A percentile compares a stretch with the other conserved stretches of the same genome.
phyloP scores from a whole-genome alignment of 306 rosid species.

The Trifolium subterraneum region DNA sequence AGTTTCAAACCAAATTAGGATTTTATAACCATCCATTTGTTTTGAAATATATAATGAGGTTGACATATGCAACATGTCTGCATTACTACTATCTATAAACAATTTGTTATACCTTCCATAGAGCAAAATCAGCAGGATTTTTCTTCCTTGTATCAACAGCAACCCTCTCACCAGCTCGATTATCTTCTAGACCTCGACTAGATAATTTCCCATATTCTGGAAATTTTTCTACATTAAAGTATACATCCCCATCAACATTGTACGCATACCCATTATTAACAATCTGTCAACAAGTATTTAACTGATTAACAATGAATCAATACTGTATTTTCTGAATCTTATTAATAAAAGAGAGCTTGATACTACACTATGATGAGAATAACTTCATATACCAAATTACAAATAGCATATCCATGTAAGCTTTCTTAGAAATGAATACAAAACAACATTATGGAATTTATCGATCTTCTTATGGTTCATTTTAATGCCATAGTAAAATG shows the following conservation, averaged over 20 bases:
- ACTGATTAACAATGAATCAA: slow-evolving; percentile 39
- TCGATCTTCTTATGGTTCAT: slow-evolving; percentile 13
- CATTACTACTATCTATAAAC: slow-evolving; percentile 12
- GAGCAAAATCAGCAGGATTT: slow-evolving; percentile 97
- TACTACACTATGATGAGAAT: slow-evolving; percentile 19
- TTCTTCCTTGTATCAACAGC: slow-evolving; percentile 89
- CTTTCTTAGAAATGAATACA: slow-evolving; percentile 26
- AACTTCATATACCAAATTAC: slow-evolving; percentile 15
- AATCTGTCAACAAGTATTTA: slow-evolving; percentile 67
- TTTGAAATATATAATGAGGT: slow-evolving; percentile 7
- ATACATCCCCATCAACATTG: slow-evolving; percentile 83
- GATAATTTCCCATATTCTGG: slow-evolving; percentile 88
- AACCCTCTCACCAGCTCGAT: slow-evolving; percentile 97
- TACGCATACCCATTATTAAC: slow-evolving; percentile 88
- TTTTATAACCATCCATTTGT: slow-evolving; percentile 9
- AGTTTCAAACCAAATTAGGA: slow-evolving; percentile 35
- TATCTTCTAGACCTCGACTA: slow-evolving; percentile 84
- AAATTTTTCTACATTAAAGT: slow-evolving; percentile 78
- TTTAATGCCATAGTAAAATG: slow-evolving; percentile 5
- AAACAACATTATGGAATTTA: slow-evolving; percentile 27
- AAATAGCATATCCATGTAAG: slow-evolving; percentile 29
- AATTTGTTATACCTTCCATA: slow-evolving; percentile 79
- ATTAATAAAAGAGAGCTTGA: slow-evolving; percentile 21
- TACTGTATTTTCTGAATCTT: slow-evolving; percentile 30
- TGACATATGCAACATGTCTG: slow-evolving; percentile 26